Conservation (phyloP, 108 stramenopile species). For the Bacterosira constricta region DNA sequence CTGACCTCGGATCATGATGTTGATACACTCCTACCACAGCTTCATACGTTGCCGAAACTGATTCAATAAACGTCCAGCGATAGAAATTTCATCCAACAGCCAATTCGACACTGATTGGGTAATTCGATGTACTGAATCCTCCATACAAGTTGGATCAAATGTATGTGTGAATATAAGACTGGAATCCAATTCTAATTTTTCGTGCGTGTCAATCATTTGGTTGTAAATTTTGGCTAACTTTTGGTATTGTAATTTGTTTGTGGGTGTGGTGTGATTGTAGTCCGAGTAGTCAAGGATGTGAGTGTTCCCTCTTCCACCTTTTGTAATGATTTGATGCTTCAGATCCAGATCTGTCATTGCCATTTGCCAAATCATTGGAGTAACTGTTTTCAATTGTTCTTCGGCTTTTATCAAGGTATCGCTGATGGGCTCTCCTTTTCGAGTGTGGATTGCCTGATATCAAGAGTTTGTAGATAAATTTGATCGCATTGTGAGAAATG, state of each 20-base stretch:
- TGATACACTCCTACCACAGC: too few relatives aligned
- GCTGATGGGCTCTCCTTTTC: constrained; percentile 25
- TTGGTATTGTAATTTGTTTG: constrained; percentile 32
- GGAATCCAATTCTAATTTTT: constrained; percentile 31
- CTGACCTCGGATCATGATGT: too few relatives aligned
- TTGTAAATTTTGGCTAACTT: constrained; percentile 57
- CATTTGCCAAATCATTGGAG: constrained; percentile 33
- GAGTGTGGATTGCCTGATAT: constrained; percentile 28
- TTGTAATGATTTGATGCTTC: background rate
- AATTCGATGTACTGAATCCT: constrained; percentile 41
- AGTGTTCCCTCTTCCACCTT: background rate
- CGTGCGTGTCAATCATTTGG: constrained; percentile 50
- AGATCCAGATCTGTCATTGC: constrained; percentile 33
- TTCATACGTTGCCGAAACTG: background rate
- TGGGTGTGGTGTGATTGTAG: constrained; percentile 6
- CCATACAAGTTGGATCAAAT: constrained; percentile 37
- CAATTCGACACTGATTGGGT: constrained; percentile 44
- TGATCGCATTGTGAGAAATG: too few relatives aligned
- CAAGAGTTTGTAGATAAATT: background rate
- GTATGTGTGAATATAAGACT: constrained; percentile 32
- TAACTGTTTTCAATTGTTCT: constrained; percentile 13
- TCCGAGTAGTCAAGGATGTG: background rate
- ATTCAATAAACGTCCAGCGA: constrained; percentile 7
- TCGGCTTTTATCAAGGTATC: constrained; percentile 21
- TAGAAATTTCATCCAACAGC: constrained; percentile 40